phyloP scores from a whole-genome alignment of 2,329 filamentous ascomycete genomes.

The Paecilomyces variotii region DNA sequence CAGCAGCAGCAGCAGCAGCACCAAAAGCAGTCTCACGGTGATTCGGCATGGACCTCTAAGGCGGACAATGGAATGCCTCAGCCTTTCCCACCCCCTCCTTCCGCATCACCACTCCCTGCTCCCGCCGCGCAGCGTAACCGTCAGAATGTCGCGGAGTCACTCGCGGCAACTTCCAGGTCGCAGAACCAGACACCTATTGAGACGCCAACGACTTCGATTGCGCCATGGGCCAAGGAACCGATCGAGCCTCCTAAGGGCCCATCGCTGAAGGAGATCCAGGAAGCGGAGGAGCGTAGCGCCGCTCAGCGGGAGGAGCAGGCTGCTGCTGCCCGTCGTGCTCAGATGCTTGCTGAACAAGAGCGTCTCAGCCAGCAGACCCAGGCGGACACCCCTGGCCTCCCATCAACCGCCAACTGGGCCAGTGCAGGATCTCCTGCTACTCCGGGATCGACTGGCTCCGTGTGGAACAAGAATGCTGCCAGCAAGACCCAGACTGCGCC shows the following conservation, averaged over 20 bases:
- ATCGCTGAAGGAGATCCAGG: slow-evolving; percentile 92
- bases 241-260: slow-evolving; percentile 69
- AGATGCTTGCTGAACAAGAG: slow-evolving; percentile 67
- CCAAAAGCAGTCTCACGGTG: slow-evolving; percentile 33
- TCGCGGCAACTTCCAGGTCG: slow-evolving; percentile 59
- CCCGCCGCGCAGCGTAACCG: slow-evolving; percentile 78
- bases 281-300: slow-evolving; percentile 86
- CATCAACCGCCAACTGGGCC: slow-evolving; percentile 83
- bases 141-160: slow-evolving; percentile 72
- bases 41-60: slow-evolving; percentile 52
- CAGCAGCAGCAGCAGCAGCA: slow-evolving; percentile 21
- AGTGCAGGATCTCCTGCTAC: slow-evolving; percentile 62
- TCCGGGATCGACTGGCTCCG: slow-evolving; percentile 41
- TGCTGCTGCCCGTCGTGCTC: slow-evolving; percentile 64
- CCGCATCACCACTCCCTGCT: slow-evolving; percentile 74
- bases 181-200: slow-evolving; percentile 68
- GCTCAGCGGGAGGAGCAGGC: slow-evolving; percentile 80
- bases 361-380: slow-evolving; percentile 56
- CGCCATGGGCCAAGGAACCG: slow-evolving; percentile 89
- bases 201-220: slow-evolving; percentile 64
- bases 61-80: slow-evolving; percentile 59
- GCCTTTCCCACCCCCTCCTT: slow-evolving; percentile 61
- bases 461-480: slow-evolving; percentile 44
- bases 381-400: slow-evolving; percentile 67
- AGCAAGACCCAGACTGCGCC: slow-evolving; percentile 31